Evolutionary conservation across 2,329 filamentous ascomycete genomes (phyloP).

Genomic region (Raffaelea deltoideospora): DNA sequence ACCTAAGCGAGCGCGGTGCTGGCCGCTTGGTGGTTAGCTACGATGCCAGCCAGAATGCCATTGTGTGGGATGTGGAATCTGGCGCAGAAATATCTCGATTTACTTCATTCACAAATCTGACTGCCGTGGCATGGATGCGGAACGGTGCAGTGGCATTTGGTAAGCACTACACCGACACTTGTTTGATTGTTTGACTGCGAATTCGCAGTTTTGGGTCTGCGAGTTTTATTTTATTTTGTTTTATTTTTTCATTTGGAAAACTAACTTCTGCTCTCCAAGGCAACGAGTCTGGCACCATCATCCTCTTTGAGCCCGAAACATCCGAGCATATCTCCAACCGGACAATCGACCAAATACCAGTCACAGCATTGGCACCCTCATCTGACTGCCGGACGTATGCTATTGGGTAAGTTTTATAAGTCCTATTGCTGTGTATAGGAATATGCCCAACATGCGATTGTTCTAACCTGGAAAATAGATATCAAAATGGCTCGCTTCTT

Average conservation of each 20-base stretch:
- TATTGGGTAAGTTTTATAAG: conserved; percentile 66
- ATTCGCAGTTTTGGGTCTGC: too few species aligned
- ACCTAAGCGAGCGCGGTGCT: conserved; percentile 71
- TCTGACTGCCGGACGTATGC: conserved; percentile 89
- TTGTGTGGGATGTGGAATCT: conserved; percentile 92
- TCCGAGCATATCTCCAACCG: conserved; percentile 83
- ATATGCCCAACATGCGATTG: not conserved
- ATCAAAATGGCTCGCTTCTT: conserved; percentile 86
- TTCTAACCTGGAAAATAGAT: conserved; percentile 35
- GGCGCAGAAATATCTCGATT: conserved; percentile 87
- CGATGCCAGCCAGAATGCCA: conserved; percentile 77
- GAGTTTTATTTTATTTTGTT: too few species aligned
- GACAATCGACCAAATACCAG: conserved; percentile 82
- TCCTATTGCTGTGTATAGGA: too few species aligned
- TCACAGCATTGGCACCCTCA: conserved; percentile 83
- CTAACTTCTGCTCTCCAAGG: conserved; percentile 39
- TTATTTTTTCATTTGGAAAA: too few species aligned
- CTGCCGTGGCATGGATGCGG: conserved; percentile 83
- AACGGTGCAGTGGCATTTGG: conserved; percentile 96
- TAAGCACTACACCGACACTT: conserved; percentile 27
- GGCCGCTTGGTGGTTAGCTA: conserved; percentile 86
- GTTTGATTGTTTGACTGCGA: not conserved
- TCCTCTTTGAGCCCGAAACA: conserved; percentile 84
- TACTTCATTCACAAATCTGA: conserved; percentile 74
- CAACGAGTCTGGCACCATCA: conserved; percentile 82